Conservation (phyloP, 2,329 filamentous ascomycete genomes). For the Hysterium pulicare region DNA sequence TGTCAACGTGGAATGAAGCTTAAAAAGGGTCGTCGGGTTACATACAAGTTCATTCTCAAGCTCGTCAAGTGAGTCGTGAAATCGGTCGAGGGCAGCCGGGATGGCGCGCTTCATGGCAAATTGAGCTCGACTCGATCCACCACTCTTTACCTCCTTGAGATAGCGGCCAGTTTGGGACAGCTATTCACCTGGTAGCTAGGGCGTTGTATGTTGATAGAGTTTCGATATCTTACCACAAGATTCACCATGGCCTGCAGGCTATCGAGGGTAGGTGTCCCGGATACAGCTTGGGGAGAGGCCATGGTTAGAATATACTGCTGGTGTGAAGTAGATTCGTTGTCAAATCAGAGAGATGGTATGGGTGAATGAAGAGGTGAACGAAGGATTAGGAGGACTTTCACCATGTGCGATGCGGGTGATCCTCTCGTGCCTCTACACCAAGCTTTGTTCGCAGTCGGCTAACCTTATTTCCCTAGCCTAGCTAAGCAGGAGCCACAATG, state of each 20-base stretch:
- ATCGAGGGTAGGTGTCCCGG: conserved; percentile 35
- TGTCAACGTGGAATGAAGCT: not conserved
- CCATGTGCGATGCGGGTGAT: too few relatives aligned
- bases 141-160: conserved; percentile 40
- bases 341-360: too few relatives aligned
- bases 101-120: conserved; percentile 37
- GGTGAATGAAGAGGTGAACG: not conserved
- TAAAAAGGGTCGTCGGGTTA: not conserved
- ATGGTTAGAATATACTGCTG: too few relatives aligned
- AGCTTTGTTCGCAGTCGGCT: not conserved
- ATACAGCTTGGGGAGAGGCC: conserved; percentile 8
- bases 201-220: too few relatives aligned
- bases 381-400: too few relatives aligned
- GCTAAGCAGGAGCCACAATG: too few relatives aligned
- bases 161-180: conserved; percentile 45
- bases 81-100: conserved; percentile 41
- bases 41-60: conserved; percentile 47
- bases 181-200: too few relatives aligned
- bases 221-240: conserved; percentile 44
- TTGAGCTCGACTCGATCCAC: conserved; percentile 28
- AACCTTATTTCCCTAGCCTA: not conserved
- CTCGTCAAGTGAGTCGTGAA: conserved; percentile 51
- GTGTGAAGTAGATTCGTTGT: conserved; percentile 8
- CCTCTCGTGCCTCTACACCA: too few relatives aligned
- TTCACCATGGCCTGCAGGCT: conserved; percentile 48